Conservation (phyloP, 805 yeast species). For the Pichia cabralensis region DNA sequence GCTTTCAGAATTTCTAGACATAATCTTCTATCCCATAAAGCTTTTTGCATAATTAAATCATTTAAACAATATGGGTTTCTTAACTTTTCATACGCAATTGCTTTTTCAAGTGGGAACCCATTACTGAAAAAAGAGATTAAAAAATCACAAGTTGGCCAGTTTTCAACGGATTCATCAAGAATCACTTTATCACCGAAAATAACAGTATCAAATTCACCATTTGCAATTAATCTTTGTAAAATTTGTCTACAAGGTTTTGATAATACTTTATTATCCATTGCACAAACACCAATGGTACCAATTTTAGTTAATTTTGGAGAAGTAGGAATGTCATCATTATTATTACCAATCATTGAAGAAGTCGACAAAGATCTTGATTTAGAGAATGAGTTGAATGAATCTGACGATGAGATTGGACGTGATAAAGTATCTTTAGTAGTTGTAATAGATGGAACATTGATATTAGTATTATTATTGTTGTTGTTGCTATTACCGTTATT, state of each 20-base stretch:
- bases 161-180: slow-evolving; percentile 83
- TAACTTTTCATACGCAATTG: slow-evolving; percentile 78
- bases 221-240: slow-evolving; percentile 74
- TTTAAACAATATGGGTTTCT: slow-evolving; percentile 86
- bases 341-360: slow-evolving; percentile 18
- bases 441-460: background rate
- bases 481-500: no score
- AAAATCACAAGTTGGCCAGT: slow-evolving; percentile 99
- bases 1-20: slow-evolving; percentile 72
- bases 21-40: slow-evolving; percentile 94
- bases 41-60: slow-evolving; percentile 84
- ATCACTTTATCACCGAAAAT: slow-evolving; percentile 97
- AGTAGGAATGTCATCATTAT: slow-evolving; percentile 15
- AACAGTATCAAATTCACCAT: slow-evolving; percentile 93
- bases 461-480: background rate
- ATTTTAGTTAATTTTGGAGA: slow-evolving; percentile 54
- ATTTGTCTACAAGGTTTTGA: slow-evolving; percentile 93
- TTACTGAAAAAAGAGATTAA: slow-evolving; percentile 87
- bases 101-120: slow-evolving; percentile 95
- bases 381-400: slow-evolving; percentile 6
- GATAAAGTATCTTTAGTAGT: slow-evolving; percentile 1
- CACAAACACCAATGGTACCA: slow-evolving; percentile 97
- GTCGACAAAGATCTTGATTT: slow-evolving; percentile 24
- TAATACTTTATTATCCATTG: slow-evolving; percentile 95
- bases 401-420: slow-evolving; percentile 8